phyloP scores from a whole-genome alignment of 495 filamentous ascomycete genomes.

The Eremomyces bilateralis region DNA sequence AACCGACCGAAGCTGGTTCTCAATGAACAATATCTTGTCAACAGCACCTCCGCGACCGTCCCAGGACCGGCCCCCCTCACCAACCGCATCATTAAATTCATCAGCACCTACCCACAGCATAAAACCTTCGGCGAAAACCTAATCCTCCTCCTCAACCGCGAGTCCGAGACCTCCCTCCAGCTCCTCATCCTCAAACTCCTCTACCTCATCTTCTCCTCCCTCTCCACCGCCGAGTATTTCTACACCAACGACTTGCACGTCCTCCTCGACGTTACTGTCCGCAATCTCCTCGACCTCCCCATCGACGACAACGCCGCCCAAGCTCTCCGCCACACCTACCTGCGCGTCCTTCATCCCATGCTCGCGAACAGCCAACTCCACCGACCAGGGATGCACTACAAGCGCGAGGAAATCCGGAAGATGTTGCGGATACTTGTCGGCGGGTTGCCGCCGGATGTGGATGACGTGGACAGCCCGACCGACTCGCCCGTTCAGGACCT shows the following conservation, averaged over 20 bases:
- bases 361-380: conserved; percentile 78
- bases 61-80: conserved; percentile 39
- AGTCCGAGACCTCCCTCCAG: conserved; percentile 76
- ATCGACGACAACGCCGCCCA: conserved; percentile 28
- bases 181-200: conserved; percentile 86
- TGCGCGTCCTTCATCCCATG: conserved; percentile 83
- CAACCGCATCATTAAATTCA: conserved; percentile 78
- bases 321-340: conserved; percentile 81
- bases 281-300: conserved; percentile 83
- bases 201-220: conserved; percentile 83
- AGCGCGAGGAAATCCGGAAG: conserved; percentile 61
- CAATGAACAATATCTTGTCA: conserved; percentile 98
- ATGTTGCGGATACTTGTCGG: conserved; percentile 42
- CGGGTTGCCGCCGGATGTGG: neutral
- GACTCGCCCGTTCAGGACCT: neutral
- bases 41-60: conserved; percentile 33
- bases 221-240: conserved; percentile 86
- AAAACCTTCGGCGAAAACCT: conserved; percentile 97
- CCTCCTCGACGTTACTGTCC: conserved; percentile 84
- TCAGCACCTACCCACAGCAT: conserved; percentile 69
- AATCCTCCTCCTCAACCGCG: conserved; percentile 85
- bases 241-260: conserved; percentile 94
- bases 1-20: conserved; percentile 50
- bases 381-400: conserved; percentile 61
- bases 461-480: neutral